Percentiles rank a stretch among this genome's conserved stretches.
phyloP scores from a whole-genome alignment of 768 basidiomycete species.

The Boletus edulis region DNA sequence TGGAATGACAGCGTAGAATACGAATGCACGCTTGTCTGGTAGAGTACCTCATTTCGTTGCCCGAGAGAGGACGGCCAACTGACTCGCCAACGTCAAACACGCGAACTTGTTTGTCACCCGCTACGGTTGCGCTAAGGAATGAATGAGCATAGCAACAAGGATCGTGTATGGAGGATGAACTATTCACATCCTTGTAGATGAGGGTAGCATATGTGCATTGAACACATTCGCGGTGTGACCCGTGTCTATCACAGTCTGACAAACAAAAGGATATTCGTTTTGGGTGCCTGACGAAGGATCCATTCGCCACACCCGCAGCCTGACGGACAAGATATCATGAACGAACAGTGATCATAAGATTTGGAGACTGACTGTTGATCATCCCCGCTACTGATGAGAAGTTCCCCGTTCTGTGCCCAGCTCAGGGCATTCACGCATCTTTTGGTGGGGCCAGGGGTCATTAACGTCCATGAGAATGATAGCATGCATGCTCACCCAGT shows the following conservation, averaged over 20 bases:
- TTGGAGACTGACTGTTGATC: slow-evolving; percentile 56
- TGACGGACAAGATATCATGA: slow-evolving; percentile 23
- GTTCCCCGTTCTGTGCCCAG: slow-evolving; percentile 65
- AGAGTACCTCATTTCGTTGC: slow-evolving; percentile 45
- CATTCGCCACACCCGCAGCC: slow-evolving; percentile 79
- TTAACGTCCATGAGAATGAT: neutral
- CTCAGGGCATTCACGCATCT: slow-evolving; percentile 79
- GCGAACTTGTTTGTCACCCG: slow-evolving; percentile 72
- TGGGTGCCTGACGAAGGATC: slow-evolving; percentile 37
- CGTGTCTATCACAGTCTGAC: slow-evolving; percentile 66
- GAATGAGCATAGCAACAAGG: slow-evolving; percentile 5
- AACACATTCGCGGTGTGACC: slow-evolving; percentile 87
- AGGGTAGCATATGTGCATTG: slow-evolving; percentile 75
- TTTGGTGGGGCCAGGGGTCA: neutral
- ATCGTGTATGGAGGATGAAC: slow-evolving; percentile 14
- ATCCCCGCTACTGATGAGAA: slow-evolving; percentile 71
- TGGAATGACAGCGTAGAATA: slow-evolving; percentile 65
- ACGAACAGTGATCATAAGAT: neutral
- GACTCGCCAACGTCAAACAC: slow-evolving; percentile 67
- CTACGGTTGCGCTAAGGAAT: slow-evolving; percentile 58
- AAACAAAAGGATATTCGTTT: slow-evolving; percentile 62
- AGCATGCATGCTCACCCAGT: slow-evolving; percentile 50
- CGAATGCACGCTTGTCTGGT: slow-evolving; percentile 48
- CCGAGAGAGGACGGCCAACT: slow-evolving; percentile 35
- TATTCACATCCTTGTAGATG: slow-evolving; percentile 73